Evolutionary conservation across 139 green algal species (phyloP).

Genomic region (Closterium sp.): DNA sequence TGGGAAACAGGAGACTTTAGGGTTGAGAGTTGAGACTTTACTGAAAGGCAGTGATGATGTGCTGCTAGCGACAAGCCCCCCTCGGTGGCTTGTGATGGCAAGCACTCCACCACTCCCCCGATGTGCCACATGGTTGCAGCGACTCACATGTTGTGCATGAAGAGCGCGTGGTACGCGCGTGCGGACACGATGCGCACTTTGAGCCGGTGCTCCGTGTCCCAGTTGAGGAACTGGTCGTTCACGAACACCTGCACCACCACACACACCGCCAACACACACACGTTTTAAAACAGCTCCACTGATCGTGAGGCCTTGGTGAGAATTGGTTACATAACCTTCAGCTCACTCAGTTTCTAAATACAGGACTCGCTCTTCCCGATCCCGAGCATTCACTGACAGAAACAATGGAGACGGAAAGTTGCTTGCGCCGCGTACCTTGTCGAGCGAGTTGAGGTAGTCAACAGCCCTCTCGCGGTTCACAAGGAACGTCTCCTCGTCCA

Average conservation of each 20-base stretch:
- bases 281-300: too few species aligned
- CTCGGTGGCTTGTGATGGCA: too few species aligned
- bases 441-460: constrained; percentile 85
- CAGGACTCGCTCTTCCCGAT: too few species aligned
- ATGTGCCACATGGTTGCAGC: not conserved
- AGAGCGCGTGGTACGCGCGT: constrained; percentile 90
- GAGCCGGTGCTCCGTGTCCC: constrained; percentile 38
- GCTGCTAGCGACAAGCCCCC: too few species aligned
- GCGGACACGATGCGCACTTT: constrained; percentile 67
- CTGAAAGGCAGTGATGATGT: too few species aligned
- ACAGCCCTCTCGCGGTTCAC: constrained; percentile 73
- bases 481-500: constrained; percentile 80
- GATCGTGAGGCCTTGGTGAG: too few species aligned
- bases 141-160: constrained; percentile 94
- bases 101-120: too few species aligned
- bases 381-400: constrained; percentile 1
- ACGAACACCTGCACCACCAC: constrained; percentile 30
- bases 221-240: constrained; percentile 51
- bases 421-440: constrained; percentile 49
- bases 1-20: not conserved
- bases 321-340: too few species aligned
- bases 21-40: not conserved
- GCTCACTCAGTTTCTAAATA: too few species aligned
- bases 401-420: not conserved
- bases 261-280: not conserved